phyloP scores from a whole-genome alignment of 768 basidiomycete genomes.

The Boletus pseudopeckii region DNA sequence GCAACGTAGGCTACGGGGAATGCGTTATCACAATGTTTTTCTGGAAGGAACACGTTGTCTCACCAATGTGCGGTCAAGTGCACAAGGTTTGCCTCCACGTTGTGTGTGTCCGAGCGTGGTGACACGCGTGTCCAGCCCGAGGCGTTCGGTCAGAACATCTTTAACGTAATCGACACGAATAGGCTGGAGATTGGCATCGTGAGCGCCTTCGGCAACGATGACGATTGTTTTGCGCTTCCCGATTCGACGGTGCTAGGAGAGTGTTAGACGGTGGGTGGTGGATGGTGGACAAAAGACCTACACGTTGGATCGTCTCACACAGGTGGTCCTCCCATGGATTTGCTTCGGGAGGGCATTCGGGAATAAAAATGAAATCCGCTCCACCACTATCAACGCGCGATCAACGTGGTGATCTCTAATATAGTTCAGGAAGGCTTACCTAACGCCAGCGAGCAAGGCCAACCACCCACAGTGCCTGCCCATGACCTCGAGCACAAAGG shows the following conservation, averaged over 20 bases:
- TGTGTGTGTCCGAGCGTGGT: constrained; percentile 98
- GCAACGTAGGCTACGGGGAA: constrained; percentile 79
- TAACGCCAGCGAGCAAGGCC: constrained; percentile 87
- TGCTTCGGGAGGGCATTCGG: constrained; percentile 78
- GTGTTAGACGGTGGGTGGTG: background rate
- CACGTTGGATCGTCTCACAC: constrained; percentile 80
- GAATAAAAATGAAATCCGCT: constrained; percentile 97
- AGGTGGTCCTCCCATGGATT: constrained; percentile 90
- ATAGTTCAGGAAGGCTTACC: constrained; percentile 42
- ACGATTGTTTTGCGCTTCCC: constrained; percentile 99
- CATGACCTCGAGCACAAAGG: constrained; percentile 99
- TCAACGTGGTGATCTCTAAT: constrained; percentile 7
- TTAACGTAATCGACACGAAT: constrained; percentile 91
- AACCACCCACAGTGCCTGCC: constrained; percentile 99
- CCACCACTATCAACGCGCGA: constrained; percentile 53
- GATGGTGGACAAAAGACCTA: constrained; percentile 35
- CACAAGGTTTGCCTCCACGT: constrained; percentile 91
- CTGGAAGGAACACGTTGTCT: constrained; percentile 17
- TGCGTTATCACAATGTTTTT: constrained; percentile 3
- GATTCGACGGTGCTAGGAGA: constrained; percentile 71
- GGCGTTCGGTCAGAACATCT: constrained; percentile 76
- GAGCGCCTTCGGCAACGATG: constrained; percentile 96
- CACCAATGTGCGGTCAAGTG: constrained; percentile 89
- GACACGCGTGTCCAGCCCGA: constrained; percentile 92
- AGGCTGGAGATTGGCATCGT: constrained; percentile 83